phyloP scores from a whole-genome alignment of 2,329 filamentous ascomycete genomes.

The Achaetomium macrosporum region DNA sequence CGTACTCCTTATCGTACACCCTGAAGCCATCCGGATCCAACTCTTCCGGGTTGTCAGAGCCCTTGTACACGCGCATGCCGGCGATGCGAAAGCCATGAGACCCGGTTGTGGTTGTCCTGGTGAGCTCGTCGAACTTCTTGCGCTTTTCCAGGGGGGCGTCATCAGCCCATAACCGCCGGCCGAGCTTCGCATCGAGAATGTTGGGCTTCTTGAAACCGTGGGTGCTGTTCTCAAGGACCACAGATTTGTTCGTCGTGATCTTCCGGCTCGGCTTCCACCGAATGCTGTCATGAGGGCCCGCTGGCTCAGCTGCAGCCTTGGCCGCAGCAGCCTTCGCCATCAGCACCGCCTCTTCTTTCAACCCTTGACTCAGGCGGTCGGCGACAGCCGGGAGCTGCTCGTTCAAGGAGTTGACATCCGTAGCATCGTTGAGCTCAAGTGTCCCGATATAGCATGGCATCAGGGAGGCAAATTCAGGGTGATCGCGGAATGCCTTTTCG shows the following conservation, averaged over 20 bases:
- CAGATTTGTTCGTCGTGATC: constrained; percentile 71
- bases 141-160: constrained; percentile 56
- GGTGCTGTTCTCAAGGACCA: constrained; percentile 81
- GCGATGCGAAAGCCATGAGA: constrained; percentile 58
- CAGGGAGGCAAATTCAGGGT: constrained; percentile 69
- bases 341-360: constrained; percentile 34
- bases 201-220: constrained; percentile 78
- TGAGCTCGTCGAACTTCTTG: constrained; percentile 54
- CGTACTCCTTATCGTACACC: constrained; percentile 60
- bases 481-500: constrained; percentile 58
- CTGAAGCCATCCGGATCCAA: constrained; percentile 51
- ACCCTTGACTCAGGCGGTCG: constrained; percentile 37
- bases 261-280: constrained; percentile 46
- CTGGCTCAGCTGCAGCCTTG: constrained; percentile 10
- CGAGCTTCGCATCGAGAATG: constrained; percentile 89
- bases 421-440: constrained; percentile 58
- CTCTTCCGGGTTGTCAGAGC: constrained; percentile 45
- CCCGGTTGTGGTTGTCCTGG: constrained; percentile 52
- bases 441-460: constrained; percentile 85
- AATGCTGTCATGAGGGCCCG: constrained; percentile 23
- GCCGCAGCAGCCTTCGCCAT: constrained; percentile 20
- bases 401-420: constrained; percentile 42
- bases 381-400: constrained; percentile 43
- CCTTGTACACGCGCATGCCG: constrained; percentile 59
- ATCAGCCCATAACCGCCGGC: constrained; percentile 79